These are phyloP conservation scores for Vaccinium darrowii DNA, from an alignment of 148 eudicot species.

Conservation along the genomic window DNA sequence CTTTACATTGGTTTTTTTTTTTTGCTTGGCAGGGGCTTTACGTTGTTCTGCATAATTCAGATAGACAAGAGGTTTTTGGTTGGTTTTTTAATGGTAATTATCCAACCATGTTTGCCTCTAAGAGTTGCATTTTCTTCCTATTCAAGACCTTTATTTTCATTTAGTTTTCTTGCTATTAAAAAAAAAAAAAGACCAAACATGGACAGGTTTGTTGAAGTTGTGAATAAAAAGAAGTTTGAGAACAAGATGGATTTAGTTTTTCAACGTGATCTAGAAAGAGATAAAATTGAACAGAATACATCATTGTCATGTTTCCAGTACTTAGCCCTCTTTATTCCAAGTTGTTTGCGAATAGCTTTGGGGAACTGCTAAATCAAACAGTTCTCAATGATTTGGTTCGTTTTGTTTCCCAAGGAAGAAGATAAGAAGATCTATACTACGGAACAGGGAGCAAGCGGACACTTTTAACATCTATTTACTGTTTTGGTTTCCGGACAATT, in stretches of 20 bases:
- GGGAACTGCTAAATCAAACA: too few relatives aligned
- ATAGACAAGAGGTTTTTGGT: background rate
- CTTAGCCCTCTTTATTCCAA: background rate
- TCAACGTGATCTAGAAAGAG: too few relatives aligned
- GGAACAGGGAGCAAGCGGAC: too few relatives aligned
- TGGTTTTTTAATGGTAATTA: too few relatives aligned
- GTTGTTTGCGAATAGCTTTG: too few relatives aligned
- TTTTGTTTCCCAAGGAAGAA: too few relatives aligned
- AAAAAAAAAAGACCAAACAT: background rate
- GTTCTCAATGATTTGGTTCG: too few relatives aligned
- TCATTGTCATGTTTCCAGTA: background rate
- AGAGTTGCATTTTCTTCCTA: background rate
- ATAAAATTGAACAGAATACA: too few relatives aligned
- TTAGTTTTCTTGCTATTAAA: background rate
- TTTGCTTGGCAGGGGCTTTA: background rate
- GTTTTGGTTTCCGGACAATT: too few relatives aligned
- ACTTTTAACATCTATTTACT: too few relatives aligned
- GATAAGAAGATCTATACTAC: too few relatives aligned
- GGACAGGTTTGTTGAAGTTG: background rate
- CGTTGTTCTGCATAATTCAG: background rate
- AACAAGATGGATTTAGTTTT: background rate
- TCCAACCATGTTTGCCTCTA: background rate
- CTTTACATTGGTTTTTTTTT: too few relatives aligned
- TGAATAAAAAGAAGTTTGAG: background rate
- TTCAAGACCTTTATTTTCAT: background rate